Base-by-base conservation (phyloP, 2,329 filamentous ascomycete genomes). In the Neonectria ditissima region DNA sequence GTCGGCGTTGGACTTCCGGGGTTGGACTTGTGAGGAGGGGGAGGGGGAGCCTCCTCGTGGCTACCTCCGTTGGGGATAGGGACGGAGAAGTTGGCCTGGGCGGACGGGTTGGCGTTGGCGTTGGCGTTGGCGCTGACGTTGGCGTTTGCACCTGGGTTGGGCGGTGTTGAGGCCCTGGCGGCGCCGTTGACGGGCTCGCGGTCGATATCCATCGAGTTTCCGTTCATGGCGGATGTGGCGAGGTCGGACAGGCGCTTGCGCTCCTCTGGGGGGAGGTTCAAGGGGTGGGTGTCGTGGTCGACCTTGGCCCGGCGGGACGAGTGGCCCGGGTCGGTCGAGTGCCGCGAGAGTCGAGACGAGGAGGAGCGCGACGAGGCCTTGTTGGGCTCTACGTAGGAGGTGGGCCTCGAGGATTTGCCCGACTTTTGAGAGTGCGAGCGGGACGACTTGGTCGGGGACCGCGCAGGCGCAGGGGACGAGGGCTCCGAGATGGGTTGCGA, bases 181-280 rank as follows among this genome's bases (percentile, higher is more conserved):
- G 68, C 77, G 69, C 79, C 81, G 67, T 82, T 83, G 63, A 83
- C 80, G 65, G 83, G 81, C 73, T 93, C 90, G 69, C 86, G 84
- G 79, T 96, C 92, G 70, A 93, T 82, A 70, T 96, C 92, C 91
- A 95, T 94, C 63, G 91, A 89, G 67, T 87, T 82, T 68, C 84
- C 83, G 72, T 81, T 89, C 86, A 87, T 86, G 73, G 79, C 79
- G 70, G 77, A 74, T 74, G 82, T 84, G 68, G 90, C 90, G 66
- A 93, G 84, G 71, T 85, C 86, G 52, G 91, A 93, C 62, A 92
- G 80, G 66, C 92, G 89, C 78, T 92, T 91, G 74, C 93, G 87
- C 85, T 97, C 91, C 82, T 97, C 94, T 50, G 94, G 94, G 2
- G 91, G 93, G 22, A 97, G 88, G 75, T 97, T 97, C 55, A 97